Base-by-base conservation (phyloP, 2,329 filamentous ascomycete genomes). In the Metarhizium brunneum region DNA sequence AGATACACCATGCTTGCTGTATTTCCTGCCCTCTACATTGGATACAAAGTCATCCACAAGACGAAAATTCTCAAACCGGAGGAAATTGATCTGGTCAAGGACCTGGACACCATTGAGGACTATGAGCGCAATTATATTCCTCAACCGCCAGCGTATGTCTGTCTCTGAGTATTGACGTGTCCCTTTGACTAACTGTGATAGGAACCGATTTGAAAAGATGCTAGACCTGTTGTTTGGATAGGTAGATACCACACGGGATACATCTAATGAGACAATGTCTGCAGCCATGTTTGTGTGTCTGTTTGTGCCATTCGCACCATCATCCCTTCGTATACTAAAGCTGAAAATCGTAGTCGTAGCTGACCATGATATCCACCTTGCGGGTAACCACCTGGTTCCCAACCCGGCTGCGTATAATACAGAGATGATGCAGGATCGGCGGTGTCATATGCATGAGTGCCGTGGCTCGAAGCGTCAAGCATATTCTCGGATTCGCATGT, bases 1-100 rank as follows among this genome's bases (percentile, higher is more conserved):
- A 77, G 75, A 3, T 92, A 92, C 68, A 83, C 84, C 51, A 90
- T 89, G 78, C 80, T 92, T 52, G 80, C 79, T 5, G 71, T 90
- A 2, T 90, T 88, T 64, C 87, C 87, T 0, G 60, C 84, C 0
- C 71, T 92, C 2, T 92, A 82, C 66, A 47, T 86, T 3, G 82
- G 80, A 6, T 92, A 87, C 84, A 94, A 92, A 68, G 35, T 88
- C 6, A 61, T 84, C 56, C 84, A 87, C 67, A 80, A 76, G 65
- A 88, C 86, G 0, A 81, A 76, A 54, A 77, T 80, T 57, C 66
- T 76, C 53, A 77, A 74, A 56, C 74, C 83, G 0, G 69, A 78
- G 14, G 80, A 88, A 53, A 79, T 85, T 1, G 86, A 90, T 65
- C 68, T 90, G 30, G 66, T 76, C 13, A 78, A 79, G 53, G 84